Evolutionary conservation across 2,329 filamentous ascomycete genomes (phyloP), one percentile per base, ranked within the genome.

Genomic region (Tolypocladium tropicale): DNA sequence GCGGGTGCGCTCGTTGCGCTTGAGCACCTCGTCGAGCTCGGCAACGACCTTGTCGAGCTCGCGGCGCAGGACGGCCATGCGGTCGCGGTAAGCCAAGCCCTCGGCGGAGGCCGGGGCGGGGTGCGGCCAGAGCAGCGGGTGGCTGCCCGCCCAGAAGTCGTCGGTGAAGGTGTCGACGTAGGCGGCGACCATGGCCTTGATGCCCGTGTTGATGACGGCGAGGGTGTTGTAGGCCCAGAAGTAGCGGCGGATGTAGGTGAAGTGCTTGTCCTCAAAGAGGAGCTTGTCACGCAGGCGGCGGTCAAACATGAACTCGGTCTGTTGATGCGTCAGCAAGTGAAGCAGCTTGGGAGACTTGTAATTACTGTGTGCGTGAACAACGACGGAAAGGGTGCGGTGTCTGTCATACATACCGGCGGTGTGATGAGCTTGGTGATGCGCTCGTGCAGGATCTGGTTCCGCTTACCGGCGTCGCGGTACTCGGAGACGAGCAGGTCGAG

Each of bases 181-280:
- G 11, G 79, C 74, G 51, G 79, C 72, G 11, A 82, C 72, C 74
- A 84, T 83, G 33, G 77, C 73, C 60, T 80, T 78, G 64, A 85
- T 82, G 58, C 76, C 76, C 52, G 81, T 78, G 61, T 82, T 84
- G 61, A 84, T 78, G 36, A 81, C 78, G 37, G 79, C 80, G 4
- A 84, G 74, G 3, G 81, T 81, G 66, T 84, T 82, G 62, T 78
- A 83, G 0, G 80, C 81, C 77, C 81, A 85, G 63, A 84, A 85
- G 62, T 85, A 84, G 18, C 81, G 75, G 0, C 80, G 73, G 18
- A 80, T 82, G 68, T 81, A 84, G 1, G 81, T 84, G 62, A 83
- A 84, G 55, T 80, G 68, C 54, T 75, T 73, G 62, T 85, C 82
- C 64, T 85, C 82, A 60, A 85, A 85, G 1, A 85, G 72, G 0